Evolutionary conservation across 305 asterid species (phyloP).

Genomic region (Rubia tinctorum): DNA sequence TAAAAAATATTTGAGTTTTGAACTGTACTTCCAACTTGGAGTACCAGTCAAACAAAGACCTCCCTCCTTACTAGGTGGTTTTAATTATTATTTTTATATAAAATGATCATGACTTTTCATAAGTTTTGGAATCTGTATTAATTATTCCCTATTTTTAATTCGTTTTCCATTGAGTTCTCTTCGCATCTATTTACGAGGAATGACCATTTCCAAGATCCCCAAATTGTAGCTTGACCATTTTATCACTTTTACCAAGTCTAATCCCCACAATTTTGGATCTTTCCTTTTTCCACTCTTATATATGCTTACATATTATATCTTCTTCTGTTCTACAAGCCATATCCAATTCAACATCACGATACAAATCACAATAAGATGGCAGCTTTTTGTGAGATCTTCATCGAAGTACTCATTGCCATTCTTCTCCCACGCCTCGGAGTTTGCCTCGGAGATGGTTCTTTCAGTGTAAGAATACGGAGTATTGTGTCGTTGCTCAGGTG

Average conservation of each 20-base stretch:
- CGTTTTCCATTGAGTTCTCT: too few relatives aligned
- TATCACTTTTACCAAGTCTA: neutral
- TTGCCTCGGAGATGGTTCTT: slow-evolving; percentile 39
- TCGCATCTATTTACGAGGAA: too few relatives aligned
- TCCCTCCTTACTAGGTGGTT: too few relatives aligned
- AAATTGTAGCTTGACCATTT: slow-evolving; percentile 7
- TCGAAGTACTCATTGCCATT: slow-evolving; percentile 40
- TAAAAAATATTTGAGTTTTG: too few relatives aligned
- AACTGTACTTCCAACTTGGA: too few relatives aligned
- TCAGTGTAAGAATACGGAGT: slow-evolving; percentile 35
- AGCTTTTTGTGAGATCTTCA: slow-evolving; percentile 30
- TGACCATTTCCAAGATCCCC: neutral
- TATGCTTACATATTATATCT: neutral
- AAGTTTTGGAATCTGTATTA: too few relatives aligned
- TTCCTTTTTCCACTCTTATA: neutral
- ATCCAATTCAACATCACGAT: too few relatives aligned
- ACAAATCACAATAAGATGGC: slow-evolving; percentile 15
- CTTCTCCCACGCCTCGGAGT: slow-evolving; percentile 46
- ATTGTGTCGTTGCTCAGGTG: too few relatives aligned
- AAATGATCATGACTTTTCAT: too few relatives aligned
- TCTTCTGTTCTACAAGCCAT: neutral
- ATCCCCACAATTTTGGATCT: neutral
- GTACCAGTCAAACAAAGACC: too few relatives aligned
- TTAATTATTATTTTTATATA: too few relatives aligned
- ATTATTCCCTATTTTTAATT: too few relatives aligned